Conservation (phyloP, 495 filamentous ascomycete species). For the Cairneyella variabilis region DNA sequence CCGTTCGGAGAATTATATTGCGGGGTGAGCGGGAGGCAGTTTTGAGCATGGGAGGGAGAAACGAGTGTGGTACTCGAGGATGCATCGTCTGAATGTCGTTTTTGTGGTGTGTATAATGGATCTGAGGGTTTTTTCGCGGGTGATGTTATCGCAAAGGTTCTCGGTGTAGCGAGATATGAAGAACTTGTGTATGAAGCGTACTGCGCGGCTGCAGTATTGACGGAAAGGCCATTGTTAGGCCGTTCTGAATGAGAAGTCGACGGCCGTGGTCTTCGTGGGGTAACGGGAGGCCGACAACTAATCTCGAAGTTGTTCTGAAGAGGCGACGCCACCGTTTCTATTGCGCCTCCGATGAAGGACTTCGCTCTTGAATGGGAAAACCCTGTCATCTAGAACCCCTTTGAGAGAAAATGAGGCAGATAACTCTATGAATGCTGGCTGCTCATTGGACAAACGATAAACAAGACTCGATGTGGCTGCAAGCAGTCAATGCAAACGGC, state of each 20-base stretch:
- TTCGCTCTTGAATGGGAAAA: conserved; percentile 17
- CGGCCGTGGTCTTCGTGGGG: conserved; percentile 12
- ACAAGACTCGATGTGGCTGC: not conserved
- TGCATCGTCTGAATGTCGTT: conserved; percentile 1
- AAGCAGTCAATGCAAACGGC: not conserved
- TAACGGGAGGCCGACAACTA: conserved; percentile 28
- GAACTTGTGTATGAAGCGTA: conserved; percentile 15
- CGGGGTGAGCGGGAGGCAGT: conserved; percentile 13
- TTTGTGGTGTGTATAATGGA: not conserved
- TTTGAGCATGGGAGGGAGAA: conserved; percentile 6
- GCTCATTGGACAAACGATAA: conserved; percentile 8
- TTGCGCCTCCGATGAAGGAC: conserved; percentile 24
- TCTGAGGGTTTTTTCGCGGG: conserved; percentile 5
- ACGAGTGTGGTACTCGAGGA: conserved; percentile 22
- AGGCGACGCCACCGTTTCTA: conserved; percentile 31
- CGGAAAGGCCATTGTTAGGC: conserved; percentile 1
- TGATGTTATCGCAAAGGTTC: conserved; percentile 8
- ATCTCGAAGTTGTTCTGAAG: conserved; percentile 20
- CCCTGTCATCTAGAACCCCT: conserved; percentile 15
- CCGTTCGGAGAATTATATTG: conserved; percentile 10
- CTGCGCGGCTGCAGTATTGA: conserved; percentile 12
- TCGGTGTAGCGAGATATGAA: conserved; percentile 14
- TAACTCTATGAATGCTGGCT: not conserved
- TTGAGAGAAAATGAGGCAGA: not conserved
- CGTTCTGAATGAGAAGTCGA: not conserved